Evolutionary conservation across 441 rosid genomes (phyloP), one percentile per base, ranked within the genome.

Genomic region (Isatis lusitanica): DNA sequence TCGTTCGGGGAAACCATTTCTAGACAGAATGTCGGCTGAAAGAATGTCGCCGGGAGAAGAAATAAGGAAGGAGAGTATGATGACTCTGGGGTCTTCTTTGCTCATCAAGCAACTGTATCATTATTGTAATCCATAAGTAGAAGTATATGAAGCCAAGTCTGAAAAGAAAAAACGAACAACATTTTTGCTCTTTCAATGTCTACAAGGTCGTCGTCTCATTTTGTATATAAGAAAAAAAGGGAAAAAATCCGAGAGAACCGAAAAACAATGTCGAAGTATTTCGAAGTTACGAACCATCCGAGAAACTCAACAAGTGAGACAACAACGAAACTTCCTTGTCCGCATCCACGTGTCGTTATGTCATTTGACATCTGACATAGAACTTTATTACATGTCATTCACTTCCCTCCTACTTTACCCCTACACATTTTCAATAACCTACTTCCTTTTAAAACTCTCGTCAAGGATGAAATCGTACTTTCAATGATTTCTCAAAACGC

Each of bases 1-100:
- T 89, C 88, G 26, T 39, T 66, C 0, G 15, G 43, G 12, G 72
- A 71, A 65, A 71, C 68, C 80, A 76, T 76, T 47, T 55, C 35
- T 18, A 9, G 17, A 17, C 47, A 9, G 26, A 40, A 15, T 17
- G 35, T 50, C 35, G 44, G n/a, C n/a, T n/a, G n/a, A n/a, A n/a
- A n/a, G n/a, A 48, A 9, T 18, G 42, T 74, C 18, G 31, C 24
- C 11, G 8, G 60, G 39, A 17, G 59, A 53, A 39, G n/a, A 67
- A 38, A 39, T 26, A 59, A 43, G 64, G 63, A 55, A 64, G 50
- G 48, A 44, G 66, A 73, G 17, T 24, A 13, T 9, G 59, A 53
- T 44, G 74, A 58, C 66, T 17, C 28, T 33, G 66, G 13, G n/a
- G 38, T 36, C 35, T 40, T 55, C 24, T 5, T 6, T 42, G 6